Conservation (phyloP, 2,329 filamentous ascomycete genomes). For the Fusarium nodosum region DNA sequence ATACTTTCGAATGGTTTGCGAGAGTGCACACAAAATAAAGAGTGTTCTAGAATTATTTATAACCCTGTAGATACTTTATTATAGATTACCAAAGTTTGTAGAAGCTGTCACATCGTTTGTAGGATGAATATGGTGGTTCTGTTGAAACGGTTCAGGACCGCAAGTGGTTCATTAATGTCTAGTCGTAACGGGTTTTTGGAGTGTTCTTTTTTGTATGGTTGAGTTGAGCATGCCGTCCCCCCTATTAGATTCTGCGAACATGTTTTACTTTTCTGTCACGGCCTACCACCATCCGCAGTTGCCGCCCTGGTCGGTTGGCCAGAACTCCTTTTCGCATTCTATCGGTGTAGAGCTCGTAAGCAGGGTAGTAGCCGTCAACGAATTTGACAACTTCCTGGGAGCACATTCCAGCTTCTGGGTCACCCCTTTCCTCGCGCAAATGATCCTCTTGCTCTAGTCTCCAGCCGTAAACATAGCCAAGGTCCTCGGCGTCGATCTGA, state of each 20-base stretch:
- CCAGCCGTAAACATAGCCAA: constrained; percentile 86
- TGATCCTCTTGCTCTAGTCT: constrained; percentile 82
- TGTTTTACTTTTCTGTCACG: constrained; percentile 71
- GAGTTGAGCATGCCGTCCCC: neutral
- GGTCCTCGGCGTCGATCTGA: constrained; percentile 77
- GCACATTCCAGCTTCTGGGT: constrained; percentile 76
- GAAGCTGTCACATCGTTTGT: constrained; percentile 26
- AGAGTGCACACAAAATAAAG: constrained; percentile 9
- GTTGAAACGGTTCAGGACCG: constrained; percentile 38
- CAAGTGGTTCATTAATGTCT: constrained; percentile 41
- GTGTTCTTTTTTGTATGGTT: constrained; percentile 10
- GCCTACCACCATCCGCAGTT: constrained; percentile 73
- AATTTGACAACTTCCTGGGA: constrained; percentile 83
- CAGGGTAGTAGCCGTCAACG: constrained; percentile 77
- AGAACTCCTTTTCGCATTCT: constrained; percentile 71
- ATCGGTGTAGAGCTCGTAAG: constrained; percentile 77
- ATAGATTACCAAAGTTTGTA: neutral
- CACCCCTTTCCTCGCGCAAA: constrained; percentile 74
- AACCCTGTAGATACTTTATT: neutral
- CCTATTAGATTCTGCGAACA: constrained; percentile 61
- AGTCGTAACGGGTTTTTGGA: constrained; percentile 24
- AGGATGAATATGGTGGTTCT: constrained; percentile 8
- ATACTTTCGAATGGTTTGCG: constrained; percentile 34
- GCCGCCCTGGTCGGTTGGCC: constrained; percentile 62
- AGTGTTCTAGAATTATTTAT: neutral